Evolutionary conservation across 352 stramenopile genomes (phyloP), one percentile per base, ranked within the genome.

Genomic region (Albugo laibachii): DNA sequence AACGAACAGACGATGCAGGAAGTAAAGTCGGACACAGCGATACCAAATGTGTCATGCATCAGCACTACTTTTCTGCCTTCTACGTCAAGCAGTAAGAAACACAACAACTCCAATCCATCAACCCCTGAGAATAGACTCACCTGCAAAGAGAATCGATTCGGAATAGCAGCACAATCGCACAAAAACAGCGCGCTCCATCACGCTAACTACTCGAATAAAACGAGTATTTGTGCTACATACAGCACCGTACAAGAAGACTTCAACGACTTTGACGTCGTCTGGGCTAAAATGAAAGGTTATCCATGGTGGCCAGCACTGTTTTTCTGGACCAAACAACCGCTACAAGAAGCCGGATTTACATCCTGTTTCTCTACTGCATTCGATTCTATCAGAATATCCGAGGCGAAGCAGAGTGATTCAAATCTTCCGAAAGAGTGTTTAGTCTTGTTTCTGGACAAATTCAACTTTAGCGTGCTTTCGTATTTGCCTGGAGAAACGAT

Each of bases 281-380:
- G 78, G 78, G 61, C 66, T 38, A 82, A 83, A 50, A 63, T 84
- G 34, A 31, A 45, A 3, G 59, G 64, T 12, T 91, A 65, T 44
- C 74, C 78, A 55, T 87, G 71, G 70, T 91, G 78, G 78, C 78
- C 78, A 2, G 70, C 58, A 35, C 58, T 91, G 45, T 47, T 91
- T 16, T 91, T 91, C 52, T 57, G 63, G 38, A 19, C 38, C 20
- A 24, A 43, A 24, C 38, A 43, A 43, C 3, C 38, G 38, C 38
- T 24, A 43, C 3, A 43, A 43, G 8, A 19, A 24, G 38, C 38
- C 8, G 38, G 16, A 24, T 19, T 24, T 8, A 3, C 3, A 3
- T 43, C 38, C 38, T 43, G 16, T 24, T 43, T 24, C 16, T 43
- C 38, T 10, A 24, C 3, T 43, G 38, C 38, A 8, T 24, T 43